These are phyloP conservation scores for Pulicaria dysenterica DNA, from an alignment of 129 eudicot species.

Conservation along the genomic window DNA sequence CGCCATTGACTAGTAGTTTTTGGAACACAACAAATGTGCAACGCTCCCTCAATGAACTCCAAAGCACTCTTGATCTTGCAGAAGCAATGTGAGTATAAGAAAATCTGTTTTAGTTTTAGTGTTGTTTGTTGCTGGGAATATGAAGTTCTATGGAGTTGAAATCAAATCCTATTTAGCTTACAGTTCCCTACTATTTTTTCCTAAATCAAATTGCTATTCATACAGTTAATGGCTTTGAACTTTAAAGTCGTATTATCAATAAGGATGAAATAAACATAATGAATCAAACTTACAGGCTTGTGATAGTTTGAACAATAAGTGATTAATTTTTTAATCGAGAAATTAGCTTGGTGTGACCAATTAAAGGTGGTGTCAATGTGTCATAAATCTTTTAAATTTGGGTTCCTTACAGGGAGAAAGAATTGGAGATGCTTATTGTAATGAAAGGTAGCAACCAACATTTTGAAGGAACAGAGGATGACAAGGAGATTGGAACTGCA, in stretches of 20 bases:
- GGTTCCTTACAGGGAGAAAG: slow-evolving; percentile 63
- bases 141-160: background rate
- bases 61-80: slow-evolving; percentile 54
- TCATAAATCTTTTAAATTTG: background rate
- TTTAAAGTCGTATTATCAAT: background rate
- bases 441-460: slow-evolving; percentile 37
- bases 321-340: background rate
- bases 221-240: background rate
- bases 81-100: slow-evolving; percentile 61
- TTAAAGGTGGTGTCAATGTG: slow-evolving; percentile 9
- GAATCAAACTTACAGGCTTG: background rate
- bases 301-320: background rate
- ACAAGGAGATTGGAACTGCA: slow-evolving; percentile 21
- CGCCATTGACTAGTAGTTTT: slow-evolving; percentile 55
- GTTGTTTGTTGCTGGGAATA: background rate
- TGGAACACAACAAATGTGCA: slow-evolving; percentile 61
- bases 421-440: slow-evolving; percentile 65
- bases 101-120: background rate
- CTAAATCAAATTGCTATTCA: background rate
- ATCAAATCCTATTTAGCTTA: background rate
- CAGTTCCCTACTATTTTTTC: background rate
- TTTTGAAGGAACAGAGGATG: slow-evolving; percentile 30
- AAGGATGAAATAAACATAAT: background rate
- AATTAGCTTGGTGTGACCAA: background rate
- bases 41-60: slow-evolving; percentile 47